A percentile compares a stretch with the other conserved stretches of the same genome.
Evolutionary conservation across 306 rosid genomes (phyloP).

Genomic region (Pueraria montana): DNA sequence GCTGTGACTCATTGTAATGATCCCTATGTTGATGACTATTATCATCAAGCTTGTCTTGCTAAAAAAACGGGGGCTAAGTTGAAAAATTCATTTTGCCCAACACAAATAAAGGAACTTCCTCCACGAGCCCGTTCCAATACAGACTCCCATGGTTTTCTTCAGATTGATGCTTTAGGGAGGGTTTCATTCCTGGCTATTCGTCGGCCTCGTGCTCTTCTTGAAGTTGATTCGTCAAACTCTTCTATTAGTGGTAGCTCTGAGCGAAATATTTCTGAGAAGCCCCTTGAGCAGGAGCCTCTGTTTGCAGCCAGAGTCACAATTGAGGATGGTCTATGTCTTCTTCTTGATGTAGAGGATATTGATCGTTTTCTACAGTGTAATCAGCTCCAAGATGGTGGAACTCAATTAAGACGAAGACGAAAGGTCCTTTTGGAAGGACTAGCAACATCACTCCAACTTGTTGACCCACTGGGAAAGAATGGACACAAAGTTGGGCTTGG

Average conservation of each 20-base stretch:
- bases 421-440: slow-evolving; percentile 66
- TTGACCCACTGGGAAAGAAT: slow-evolving; percentile 68
- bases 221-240: slow-evolving; percentile 59
- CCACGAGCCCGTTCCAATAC: slow-evolving; percentile 55
- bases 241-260: slow-evolving; percentile 56
- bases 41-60: slow-evolving; percentile 65
- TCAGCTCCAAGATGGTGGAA: slow-evolving; percentile 63
- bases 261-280: slow-evolving; percentile 56
- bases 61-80: slow-evolving; percentile 54
- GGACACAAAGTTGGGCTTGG: slow-evolving; percentile 61
- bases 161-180: slow-evolving; percentile 63
- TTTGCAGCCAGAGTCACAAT: slow-evolving; percentile 67
- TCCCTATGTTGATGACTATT: slow-evolving; percentile 63
- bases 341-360: slow-evolving; percentile 69
- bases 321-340: slow-evolving; percentile 67
- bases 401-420: slow-evolving; percentile 62
- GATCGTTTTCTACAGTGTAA: slow-evolving; percentile 59
- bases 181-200: slow-evolving; percentile 60
- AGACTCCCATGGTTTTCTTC: slow-evolving; percentile 56
- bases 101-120: slow-evolving; percentile 61
- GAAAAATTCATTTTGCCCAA: slow-evolving; percentile 62
- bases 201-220: slow-evolving; percentile 65
- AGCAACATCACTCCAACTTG: slow-evolving; percentile 66
- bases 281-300: slow-evolving; percentile 67
- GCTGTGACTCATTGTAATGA: slow-evolving; percentile 62